phyloP scores from a whole-genome alignment of 139 green algal species.

The Chlamydomonas sphaeroides region DNA sequence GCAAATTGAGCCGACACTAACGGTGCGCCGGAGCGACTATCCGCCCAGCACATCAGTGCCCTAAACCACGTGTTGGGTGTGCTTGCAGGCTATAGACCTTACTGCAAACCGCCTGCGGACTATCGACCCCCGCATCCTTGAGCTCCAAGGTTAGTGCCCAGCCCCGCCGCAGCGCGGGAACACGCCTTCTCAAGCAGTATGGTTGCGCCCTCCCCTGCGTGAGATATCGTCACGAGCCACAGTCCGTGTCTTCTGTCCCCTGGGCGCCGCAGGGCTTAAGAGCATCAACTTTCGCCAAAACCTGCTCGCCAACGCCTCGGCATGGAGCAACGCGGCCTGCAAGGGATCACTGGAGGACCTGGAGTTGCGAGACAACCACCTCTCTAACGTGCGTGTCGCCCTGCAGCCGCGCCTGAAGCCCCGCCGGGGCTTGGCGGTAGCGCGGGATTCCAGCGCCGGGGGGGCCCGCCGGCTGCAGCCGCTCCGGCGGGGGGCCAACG shows the following conservation, averaged over 20 bases:
- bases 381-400: conserved; percentile 39
- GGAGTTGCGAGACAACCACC: conserved; percentile 87
- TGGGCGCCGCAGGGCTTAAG: conserved; percentile 64
- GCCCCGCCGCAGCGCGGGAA: neutral
- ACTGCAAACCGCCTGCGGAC: conserved; percentile 83
- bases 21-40: conserved; percentile 37
- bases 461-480: neutral
- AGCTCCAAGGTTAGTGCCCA: conserved; percentile 61
- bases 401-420: no score
- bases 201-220: neutral
- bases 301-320: conserved; percentile 65
- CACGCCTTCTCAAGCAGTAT: no score
- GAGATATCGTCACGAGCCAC: no score
- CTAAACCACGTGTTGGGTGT: neutral
- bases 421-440: no score
- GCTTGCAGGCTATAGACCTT: conserved; percentile 78
- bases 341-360: conserved; percentile 69
- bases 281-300: conserved; percentile 89
- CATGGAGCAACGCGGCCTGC: conserved; percentile 32
- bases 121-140: conserved; percentile 78
- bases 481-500: neutral
- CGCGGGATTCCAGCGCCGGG: neutral
- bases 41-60: no score
- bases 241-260: no score
- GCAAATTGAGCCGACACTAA: conserved; percentile 54